Conservation (phyloP, 495 filamentous ascomycete species). For the Penicillium samsonianum region DNA sequence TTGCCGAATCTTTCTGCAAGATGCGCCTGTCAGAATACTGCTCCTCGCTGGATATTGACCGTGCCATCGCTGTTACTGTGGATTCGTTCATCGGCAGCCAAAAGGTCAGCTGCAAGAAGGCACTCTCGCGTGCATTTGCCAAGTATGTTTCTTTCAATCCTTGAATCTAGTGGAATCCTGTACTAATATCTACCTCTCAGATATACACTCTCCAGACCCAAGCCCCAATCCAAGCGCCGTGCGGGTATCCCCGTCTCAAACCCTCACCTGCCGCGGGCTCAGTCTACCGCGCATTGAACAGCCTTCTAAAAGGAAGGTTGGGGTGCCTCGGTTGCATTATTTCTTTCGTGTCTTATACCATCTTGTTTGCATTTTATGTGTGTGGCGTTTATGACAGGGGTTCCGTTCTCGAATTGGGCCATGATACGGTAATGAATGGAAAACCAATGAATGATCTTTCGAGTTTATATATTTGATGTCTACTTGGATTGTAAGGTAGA, state of each 20-base stretch:
- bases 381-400: slow-evolving; percentile 19
- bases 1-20: slow-evolving; percentile 87
- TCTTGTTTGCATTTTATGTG: slow-evolving; percentile 30
- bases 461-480: neutral
- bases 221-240: slow-evolving; percentile 46
- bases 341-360: slow-evolving; percentile 32
- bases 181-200: slow-evolving; percentile 30
- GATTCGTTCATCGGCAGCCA: slow-evolving; percentile 95
- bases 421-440: slow-evolving; percentile 32
- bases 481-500: neutral
- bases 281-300: slow-evolving; percentile 18
- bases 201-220: slow-evolving; percentile 51
- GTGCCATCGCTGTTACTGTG: slow-evolving; percentile 94
- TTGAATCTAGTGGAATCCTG: neutral
- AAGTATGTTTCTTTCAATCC: slow-evolving; percentile 64
- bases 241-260: slow-evolving; percentile 44
- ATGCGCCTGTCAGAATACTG: slow-evolving; percentile 96
- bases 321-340: slow-evolving; percentile 5
- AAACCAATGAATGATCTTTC: slow-evolving; percentile 9
- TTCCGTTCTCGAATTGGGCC: slow-evolving; percentile 14
- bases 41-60: slow-evolving; percentile 85
- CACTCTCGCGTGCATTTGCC: slow-evolving; percentile 91
- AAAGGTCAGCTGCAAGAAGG: slow-evolving; percentile 98
- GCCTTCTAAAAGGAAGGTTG: neutral
- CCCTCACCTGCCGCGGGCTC: slow-evolving; percentile 27